Conservation (phyloP, 495 filamentous ascomycete species). For the Aspergillus leporis region DNA sequence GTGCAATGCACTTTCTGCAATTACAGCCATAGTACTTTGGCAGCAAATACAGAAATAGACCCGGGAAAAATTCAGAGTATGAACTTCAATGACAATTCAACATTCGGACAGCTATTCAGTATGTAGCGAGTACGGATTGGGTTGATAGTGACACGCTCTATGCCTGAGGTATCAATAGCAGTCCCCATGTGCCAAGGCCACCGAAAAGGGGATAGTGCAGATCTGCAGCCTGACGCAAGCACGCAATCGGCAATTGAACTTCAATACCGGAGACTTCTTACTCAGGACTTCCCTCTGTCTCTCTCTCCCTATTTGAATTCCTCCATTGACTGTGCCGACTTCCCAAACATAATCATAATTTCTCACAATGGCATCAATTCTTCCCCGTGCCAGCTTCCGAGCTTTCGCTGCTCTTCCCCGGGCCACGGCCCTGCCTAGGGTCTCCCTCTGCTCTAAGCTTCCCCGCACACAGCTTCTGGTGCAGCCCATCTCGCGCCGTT, state of each 20-base stretch:
- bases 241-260: background rate
- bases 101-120: too few relatives aligned
- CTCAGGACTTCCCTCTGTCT: background rate
- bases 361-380: conserved; percentile 29
- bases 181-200: background rate
- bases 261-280: too few relatives aligned
- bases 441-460: conserved; percentile 16
- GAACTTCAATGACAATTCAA: too few relatives aligned
- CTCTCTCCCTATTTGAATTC: background rate
- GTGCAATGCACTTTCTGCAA: too few relatives aligned
- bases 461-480: conserved; percentile 24
- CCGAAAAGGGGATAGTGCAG: background rate
- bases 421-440: conserved; percentile 25
- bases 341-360: background rate
- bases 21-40: too few relatives aligned
- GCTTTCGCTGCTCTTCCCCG: conserved; percentile 29
- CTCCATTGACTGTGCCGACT: background rate
- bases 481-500: conserved; percentile 36
- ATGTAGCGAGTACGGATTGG: too few relatives aligned
- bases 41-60: too few relatives aligned
- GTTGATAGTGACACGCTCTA: background rate
- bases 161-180: background rate
- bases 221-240: conserved; percentile 1
- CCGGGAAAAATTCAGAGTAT: too few relatives aligned
- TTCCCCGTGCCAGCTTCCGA: conserved; percentile 30